Evolutionary conservation across 2,329 filamentous ascomycete species (phyloP).

Genomic region (Massarina eburnea): DNA sequence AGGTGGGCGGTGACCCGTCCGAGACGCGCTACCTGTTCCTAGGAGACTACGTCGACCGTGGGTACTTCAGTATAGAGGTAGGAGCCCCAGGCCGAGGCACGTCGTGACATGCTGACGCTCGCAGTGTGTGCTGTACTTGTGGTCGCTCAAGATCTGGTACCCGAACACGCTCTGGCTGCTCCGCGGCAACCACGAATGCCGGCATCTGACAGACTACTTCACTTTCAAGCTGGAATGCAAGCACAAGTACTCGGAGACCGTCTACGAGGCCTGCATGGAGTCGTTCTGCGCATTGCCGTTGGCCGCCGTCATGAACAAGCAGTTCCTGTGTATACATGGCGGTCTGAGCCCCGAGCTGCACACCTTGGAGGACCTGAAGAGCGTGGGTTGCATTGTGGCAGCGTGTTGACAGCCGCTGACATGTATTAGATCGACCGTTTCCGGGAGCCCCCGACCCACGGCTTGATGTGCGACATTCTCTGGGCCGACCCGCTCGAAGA

Average conservation of each 20-base stretch:
- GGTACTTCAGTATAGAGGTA: constrained; percentile 97
- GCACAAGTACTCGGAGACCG: constrained; percentile 95
- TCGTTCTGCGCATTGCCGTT: constrained; percentile 93
- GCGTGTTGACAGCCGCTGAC: constrained; percentile 19
- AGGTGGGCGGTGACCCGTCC: constrained; percentile 93
- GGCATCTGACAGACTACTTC: constrained; percentile 99
- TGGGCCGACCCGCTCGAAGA: constrained; percentile 98
- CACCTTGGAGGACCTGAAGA: constrained; percentile 90
- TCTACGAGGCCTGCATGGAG: constrained; percentile 98
- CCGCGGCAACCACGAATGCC: constrained; percentile 96
- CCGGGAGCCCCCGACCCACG: constrained; percentile 94
- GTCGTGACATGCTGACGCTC: constrained; percentile 33
- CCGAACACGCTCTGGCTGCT: constrained; percentile 96
- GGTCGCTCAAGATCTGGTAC: constrained; percentile 99
- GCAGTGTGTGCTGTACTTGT: constrained; percentile 91
- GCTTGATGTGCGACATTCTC: constrained; percentile 98
- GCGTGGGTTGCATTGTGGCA: constrained; percentile 55
- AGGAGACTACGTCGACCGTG: constrained; percentile 96
- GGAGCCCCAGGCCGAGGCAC: constrained; percentile 14
- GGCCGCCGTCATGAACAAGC: constrained; percentile 99
- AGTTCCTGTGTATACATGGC: constrained; percentile 97
- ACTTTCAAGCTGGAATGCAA: constrained; percentile 99
- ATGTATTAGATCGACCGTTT: constrained; percentile 83
- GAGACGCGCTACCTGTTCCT: constrained; percentile 97
- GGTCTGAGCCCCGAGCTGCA: constrained; percentile 94